Evolutionary conservation across 1,139 yeast species (phyloP).

Genomic region (Suhomyces atakaporum): DNA sequence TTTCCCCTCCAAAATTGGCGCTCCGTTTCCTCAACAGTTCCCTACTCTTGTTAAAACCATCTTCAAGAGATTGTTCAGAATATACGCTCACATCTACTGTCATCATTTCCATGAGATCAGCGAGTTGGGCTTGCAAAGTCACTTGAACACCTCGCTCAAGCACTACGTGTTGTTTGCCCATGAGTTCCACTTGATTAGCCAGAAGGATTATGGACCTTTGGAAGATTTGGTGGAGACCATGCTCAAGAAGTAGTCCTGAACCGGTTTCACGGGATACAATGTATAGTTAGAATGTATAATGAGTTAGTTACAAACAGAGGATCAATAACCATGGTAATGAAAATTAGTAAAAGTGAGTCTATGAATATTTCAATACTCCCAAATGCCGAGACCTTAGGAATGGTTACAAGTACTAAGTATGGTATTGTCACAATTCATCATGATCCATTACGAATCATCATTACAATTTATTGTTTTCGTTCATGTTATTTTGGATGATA

Average conservation of each 20-base stretch:
- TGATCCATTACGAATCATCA: too few species aligned
- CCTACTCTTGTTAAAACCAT: conserved; percentile 78
- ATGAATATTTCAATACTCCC: too few species aligned
- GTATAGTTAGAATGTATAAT: too few species aligned
- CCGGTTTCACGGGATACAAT: too few species aligned
- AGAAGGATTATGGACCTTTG: conserved; percentile 89
- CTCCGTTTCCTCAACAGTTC: conserved; percentile 75
- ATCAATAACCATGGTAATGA: too few species aligned
- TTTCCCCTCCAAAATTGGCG: conserved; percentile 88
- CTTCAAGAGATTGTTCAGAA: conserved; percentile 85
- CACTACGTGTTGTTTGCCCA: conserved; percentile 87
- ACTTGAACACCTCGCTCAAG: conserved; percentile 88
- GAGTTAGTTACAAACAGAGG: too few species aligned
- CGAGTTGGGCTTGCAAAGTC: conserved; percentile 89
- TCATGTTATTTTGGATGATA: too few species aligned
- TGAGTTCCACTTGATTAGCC: conserved; percentile 75
- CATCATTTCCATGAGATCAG: conserved; percentile 95
- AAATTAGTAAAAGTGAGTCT: too few species aligned
- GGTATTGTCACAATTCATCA: too few species aligned
- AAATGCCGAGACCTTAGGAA: too few species aligned
- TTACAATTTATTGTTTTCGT: too few species aligned
- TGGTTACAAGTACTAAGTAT: too few species aligned
- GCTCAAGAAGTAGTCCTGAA: conserved; percentile 47
- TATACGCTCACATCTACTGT: conserved; percentile 97
- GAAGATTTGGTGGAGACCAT: conserved; percentile 80